A percentile compares a stretch with the other conserved stretches of the same genome.
These are phyloP conservation scores for Centella asiatica DNA, from an alignment of 129 eudicot species.

Conservation along the genomic window DNA sequence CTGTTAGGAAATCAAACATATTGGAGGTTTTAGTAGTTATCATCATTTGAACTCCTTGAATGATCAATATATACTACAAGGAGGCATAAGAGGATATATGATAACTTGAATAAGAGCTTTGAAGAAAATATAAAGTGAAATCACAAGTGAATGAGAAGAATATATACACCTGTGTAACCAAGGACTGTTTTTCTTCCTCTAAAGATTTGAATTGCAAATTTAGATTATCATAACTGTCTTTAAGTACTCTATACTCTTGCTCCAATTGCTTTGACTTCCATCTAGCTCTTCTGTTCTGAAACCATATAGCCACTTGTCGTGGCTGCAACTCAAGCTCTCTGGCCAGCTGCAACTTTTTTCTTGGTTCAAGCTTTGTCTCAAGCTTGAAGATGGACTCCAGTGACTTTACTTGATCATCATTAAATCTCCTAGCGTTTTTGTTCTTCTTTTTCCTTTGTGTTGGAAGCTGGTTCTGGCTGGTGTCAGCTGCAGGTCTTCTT, in stretches of 20 bases:
- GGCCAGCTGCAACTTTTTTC: conserved; percentile 54
- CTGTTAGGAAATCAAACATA: conserved; percentile 19
- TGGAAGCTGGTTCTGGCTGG: not conserved
- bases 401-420: conserved; percentile 51
- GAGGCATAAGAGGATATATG: no score
- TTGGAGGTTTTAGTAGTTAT: no score
- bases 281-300: conserved; percentile 72
- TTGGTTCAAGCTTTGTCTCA: conserved; percentile 56
- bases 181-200: conserved; percentile 43
- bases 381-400: conserved; percentile 46
- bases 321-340: conserved; percentile 63
- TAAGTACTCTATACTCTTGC: conserved; percentile 32
- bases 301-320: conserved; percentile 69
- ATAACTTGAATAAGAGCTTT: no score
- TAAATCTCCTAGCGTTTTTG: conserved; percentile 45
- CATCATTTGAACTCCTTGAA: no score
- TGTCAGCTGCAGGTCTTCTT: no score
- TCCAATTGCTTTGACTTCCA: conserved; percentile 66
- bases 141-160: no score
- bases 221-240: conserved; percentile 39
- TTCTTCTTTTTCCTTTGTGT: conserved; percentile 34
- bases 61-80: no score
- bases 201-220: conserved; percentile 40
- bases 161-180: conserved; percentile 37
- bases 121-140: no score